Base-by-base conservation (phyloP, 2,329 filamentous ascomycete species). In the Hymenoscyphus linearis region DNA sequence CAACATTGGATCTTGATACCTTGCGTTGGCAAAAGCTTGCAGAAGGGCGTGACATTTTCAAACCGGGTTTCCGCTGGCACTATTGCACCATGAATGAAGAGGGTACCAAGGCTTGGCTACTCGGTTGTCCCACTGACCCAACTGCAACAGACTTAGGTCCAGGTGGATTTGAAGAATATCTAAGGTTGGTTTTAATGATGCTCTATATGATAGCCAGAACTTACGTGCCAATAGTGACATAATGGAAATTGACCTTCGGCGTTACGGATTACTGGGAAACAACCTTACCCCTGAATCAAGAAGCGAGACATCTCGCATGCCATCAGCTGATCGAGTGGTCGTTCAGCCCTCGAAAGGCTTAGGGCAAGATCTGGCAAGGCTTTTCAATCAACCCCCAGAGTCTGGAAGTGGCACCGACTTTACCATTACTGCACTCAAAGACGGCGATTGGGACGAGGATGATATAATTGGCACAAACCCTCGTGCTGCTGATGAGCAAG, bases 61-160 rank as follows among this genome's bases (percentile, higher is more conserved):
- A 90, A 68, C 80, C 86, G 0, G 91, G 89, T n/a, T 98, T 95
- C 74, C 86, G 93, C 62, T 99, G 95, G 95, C 93, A 98, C 74
- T 99, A 99, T 73, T 98, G 95, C 74, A 96, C 92, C 2, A 89
- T 97, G 76, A 96, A 97, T 72, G 88, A 95, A 63, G 91, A 96
- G 69, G 93, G 93, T 5, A 97, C 95, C 6, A 96, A 96, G 73
- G 95, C 92, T 7, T 99, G 95, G 93, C 80, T 99, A 26, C 82
- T 99, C n/a, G 95, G 95, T 9, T 97, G 92, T 70, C 90, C 90
- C 2, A 88, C 90, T 3, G 91, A 96, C 65, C 78, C 82, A 47
- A 77, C 82, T 18, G 79, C 82, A 6, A 85, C 86, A 55, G 88
- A 88, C 44, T 79, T 87, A 16, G 87, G 84, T 1, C 82, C 84